Percentiles rank a stretch among this genome's conserved stretches.
phyloP scores from a whole-genome alignment of 257 asterid species.

The Solanum pinnatisectum region DNA sequence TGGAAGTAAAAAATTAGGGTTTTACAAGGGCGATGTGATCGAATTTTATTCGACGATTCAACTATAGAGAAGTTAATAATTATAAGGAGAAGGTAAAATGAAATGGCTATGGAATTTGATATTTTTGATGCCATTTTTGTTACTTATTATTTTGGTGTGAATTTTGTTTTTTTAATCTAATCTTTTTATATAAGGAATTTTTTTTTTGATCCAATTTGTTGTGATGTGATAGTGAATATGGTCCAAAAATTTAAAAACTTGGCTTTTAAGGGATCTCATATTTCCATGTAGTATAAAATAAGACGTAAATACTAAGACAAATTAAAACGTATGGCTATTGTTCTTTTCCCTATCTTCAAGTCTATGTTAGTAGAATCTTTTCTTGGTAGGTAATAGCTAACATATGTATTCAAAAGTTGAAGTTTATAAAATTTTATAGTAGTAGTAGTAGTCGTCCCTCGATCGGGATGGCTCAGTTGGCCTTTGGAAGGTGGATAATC shows the following conservation, averaged over 20 bases:
- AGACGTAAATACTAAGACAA: neutral
- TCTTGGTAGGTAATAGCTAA: neutral
- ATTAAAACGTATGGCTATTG: neutral
- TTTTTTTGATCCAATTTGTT: neutral
- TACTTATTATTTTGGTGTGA: neutral
- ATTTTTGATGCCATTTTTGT: neutral
- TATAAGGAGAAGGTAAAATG: neutral
- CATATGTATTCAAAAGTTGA: neutral
- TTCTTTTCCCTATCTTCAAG: neutral
- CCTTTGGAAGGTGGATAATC: too few species aligned
- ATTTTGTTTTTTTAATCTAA: neutral
- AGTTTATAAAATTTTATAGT: neutral
- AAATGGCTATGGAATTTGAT: neutral
- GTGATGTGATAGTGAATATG: neutral
- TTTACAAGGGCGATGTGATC: conserved; percentile 37
- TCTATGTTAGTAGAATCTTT: neutral
- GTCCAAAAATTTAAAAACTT: neutral
- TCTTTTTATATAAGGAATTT: neutral
- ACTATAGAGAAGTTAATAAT: neutral
- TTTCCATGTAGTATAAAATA: neutral
- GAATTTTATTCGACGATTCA: neutral
- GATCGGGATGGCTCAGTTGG: neutral
- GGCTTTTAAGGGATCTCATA: neutral
- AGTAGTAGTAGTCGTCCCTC: too few species aligned
- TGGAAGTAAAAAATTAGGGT: conserved; percentile 51